Conservation (phyloP, 176 grass and related monocot genomes). For the Triticum urartu region DNA sequence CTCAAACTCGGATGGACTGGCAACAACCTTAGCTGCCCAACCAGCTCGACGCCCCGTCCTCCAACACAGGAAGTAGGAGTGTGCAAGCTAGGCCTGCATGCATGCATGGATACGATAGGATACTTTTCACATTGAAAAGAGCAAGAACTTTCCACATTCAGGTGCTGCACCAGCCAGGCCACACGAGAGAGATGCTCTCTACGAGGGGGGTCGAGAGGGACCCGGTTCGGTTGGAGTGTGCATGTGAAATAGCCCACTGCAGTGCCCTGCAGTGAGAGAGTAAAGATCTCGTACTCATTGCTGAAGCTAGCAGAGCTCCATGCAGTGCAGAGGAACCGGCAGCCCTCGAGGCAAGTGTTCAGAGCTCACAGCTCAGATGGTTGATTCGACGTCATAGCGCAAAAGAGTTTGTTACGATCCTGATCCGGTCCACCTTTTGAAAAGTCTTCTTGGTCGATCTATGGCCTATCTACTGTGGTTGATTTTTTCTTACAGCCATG, state of each 20-base stretch:
- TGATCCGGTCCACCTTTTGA: background rate
- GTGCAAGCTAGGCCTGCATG: background rate
- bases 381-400: background rate
- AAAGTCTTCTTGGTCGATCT: conserved; percentile 10
- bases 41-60: no score
- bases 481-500: background rate
- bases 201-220: background rate
- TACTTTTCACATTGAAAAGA: background rate
- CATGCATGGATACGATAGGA: background rate
- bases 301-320: conserved; percentile 5
- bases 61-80: background rate
- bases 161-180: background rate
- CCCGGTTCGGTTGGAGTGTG: conserved; percentile 14
- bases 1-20: no score
- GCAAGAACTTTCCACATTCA: conserved; percentile 16
- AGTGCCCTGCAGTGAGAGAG: background rate
- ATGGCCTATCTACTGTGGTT: background rate
- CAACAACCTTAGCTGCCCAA: no score
- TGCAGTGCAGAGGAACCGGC: background rate
- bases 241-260: conserved; percentile 27
- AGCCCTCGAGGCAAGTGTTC: background rate
- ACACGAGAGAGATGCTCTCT: background rate
- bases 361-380: background rate
- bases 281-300: conserved; percentile 19
- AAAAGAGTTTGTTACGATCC: conserved; percentile 15